Evolutionary conservation across 1,139 yeast species (phyloP), one percentile per base, ranked within the genome.

Genomic region (Yamadazyma atmosphaerica): DNA sequence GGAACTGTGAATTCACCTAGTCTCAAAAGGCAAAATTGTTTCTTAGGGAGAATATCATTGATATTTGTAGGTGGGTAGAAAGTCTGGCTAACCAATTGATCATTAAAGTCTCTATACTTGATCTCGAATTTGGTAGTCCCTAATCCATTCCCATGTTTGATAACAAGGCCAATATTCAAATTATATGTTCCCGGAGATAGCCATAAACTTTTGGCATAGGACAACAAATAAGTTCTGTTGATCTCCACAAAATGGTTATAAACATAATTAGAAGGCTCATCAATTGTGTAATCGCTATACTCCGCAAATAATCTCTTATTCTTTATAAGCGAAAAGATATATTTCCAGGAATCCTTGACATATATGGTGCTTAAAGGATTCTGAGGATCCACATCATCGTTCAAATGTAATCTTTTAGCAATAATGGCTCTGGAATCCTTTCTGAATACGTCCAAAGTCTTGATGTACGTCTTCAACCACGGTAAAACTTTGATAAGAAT

Each of bases 91-190:
- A 52, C 46, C 13, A 49, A 42, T 12, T 54, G 46, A 5, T 56
- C 58, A 15, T 46, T 38, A 22, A 46, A 59, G 32, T 58, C 53
- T 42, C 44, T 55, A 47, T 50, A 65, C 39, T 46, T 59, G 3
- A 81, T 58, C 46, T 71, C 78, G 50, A 80, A 79, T 47, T 73
- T 72, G 12, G 82, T 76, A 8, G 84, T 79, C 1, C 84, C 84
- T 19, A 81, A 55, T 0, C 86, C 86, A 44, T 69, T 65, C 0
- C 80, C 78, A 35, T 66, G 68, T 35, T 74, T 73, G n/a, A 78
- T 62, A 4, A 76, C 72, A 14, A 81, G 51, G 0, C 80, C 84
- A 34, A 80, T 65, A 44, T 71, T 70, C 15, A 72, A 56, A 43
- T 76, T 77, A 52, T 80, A 80, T 4, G 51, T 49, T 2, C 83